Percentiles rank a stretch among this genome's conserved stretches.
Conservation (phyloP, 495 filamentous ascomycete genomes). For the Staphylotrichum longicolle region DNA sequence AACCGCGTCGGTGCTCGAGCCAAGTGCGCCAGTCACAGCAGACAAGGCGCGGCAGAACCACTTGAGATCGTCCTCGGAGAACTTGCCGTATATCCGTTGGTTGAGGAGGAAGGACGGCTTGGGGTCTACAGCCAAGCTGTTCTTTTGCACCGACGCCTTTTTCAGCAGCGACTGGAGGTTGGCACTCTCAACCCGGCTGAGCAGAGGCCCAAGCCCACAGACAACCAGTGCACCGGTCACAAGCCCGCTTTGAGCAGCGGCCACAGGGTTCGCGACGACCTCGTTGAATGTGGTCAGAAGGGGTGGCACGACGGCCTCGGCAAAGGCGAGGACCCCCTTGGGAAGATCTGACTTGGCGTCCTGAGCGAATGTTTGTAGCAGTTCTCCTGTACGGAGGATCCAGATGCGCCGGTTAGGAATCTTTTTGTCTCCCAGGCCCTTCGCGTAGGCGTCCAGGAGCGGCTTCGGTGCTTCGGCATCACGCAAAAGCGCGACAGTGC, state of each 20-base stretch:
- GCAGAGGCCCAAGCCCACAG: slow-evolving; percentile 57
- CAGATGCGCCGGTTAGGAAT: slow-evolving; percentile 74
- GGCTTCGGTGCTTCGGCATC: slow-evolving; percentile 58
- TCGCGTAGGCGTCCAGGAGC: slow-evolving; percentile 66
- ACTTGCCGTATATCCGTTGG: slow-evolving; percentile 75
- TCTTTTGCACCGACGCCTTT: slow-evolving; percentile 58
- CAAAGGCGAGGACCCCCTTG: slow-evolving; percentile 51
- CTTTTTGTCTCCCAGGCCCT: slow-evolving; percentile 83
- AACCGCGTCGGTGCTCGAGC: slow-evolving; percentile 29
- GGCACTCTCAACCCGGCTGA: slow-evolving; percentile 42
- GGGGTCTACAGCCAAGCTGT: slow-evolving; percentile 60
- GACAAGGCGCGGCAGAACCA: slow-evolving; percentile 74
- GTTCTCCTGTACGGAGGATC: slow-evolving; percentile 69
- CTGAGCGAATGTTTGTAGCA: slow-evolving; percentile 58
- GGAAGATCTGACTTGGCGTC: slow-evolving; percentile 43
- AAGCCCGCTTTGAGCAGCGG: slow-evolving; percentile 73
- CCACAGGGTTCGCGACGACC: slow-evolving; percentile 67
- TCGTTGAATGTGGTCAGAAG: slow-evolving; percentile 75
- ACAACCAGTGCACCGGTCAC: slow-evolving; percentile 71
- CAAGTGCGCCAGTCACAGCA: slow-evolving; percentile 51
- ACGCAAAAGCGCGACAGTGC: slow-evolving; percentile 58
- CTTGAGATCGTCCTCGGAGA: slow-evolving; percentile 68
- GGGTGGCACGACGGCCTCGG: slow-evolving; percentile 59
- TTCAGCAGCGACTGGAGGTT: slow-evolving; percentile 48
- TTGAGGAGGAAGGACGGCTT: slow-evolving; percentile 87